Conservation (phyloP, 805 yeast genomes). For the Saccharomyces mikatae region DNA sequence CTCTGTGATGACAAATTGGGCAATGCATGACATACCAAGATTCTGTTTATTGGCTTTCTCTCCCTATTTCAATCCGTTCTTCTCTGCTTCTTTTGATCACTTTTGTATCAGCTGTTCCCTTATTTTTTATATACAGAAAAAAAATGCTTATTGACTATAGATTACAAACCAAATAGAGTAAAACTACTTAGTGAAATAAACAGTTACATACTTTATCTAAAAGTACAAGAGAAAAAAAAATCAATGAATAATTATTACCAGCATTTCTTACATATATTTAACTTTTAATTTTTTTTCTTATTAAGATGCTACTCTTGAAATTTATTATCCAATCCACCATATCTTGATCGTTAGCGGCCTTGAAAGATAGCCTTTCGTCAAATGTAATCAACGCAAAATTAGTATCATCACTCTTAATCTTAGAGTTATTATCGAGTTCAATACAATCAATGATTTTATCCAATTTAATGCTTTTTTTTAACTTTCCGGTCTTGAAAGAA, state of each 20-base stretch:
- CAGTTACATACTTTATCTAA: background rate
- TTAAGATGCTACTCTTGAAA: conserved; percentile 15
- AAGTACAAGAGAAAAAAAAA: background rate
- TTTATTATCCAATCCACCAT: conserved; percentile 20
- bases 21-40: conserved; percentile 10
- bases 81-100: background rate
- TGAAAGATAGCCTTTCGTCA: conserved; percentile 14
- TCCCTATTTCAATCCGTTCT: background rate
- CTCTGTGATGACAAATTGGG: conserved; percentile 15
- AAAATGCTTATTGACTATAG: background rate
- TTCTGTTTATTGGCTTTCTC: background rate
- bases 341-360: conserved; percentile 15
- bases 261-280: background rate
- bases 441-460: conserved; percentile 16
- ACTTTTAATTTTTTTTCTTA: conserved; percentile 7
- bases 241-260: background rate
- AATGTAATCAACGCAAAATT: conserved; percentile 14
- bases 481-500: conserved; percentile 12
- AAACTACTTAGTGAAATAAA: background rate
- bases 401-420: conserved; percentile 4
- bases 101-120: background rate
- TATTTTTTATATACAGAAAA: background rate
- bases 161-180: background rate
- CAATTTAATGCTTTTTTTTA: conserved; percentile 8
- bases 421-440: conserved; percentile 10